A percentile compares a stretch with the other conserved stretches of the same genome.
Evolutionary conservation across 1,284 basidiomycete genomes (phyloP).

Genomic region (Rhodotorula sp.): DNA sequence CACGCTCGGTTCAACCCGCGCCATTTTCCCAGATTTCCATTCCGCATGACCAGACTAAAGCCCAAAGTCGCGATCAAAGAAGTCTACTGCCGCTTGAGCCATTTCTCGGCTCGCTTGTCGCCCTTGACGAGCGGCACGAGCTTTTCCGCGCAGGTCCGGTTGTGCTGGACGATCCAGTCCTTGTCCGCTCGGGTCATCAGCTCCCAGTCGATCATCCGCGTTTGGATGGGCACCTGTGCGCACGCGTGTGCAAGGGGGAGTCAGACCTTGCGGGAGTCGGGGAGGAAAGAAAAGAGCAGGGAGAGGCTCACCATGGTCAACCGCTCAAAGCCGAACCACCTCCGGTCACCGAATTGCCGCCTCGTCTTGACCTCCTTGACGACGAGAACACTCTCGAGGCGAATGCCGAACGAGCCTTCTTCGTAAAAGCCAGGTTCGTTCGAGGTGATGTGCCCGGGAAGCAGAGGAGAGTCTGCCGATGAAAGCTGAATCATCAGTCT

Average conservation of each 20-base stretch:
- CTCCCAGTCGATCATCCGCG: constrained; percentile 45
- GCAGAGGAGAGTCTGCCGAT: constrained; percentile 60
- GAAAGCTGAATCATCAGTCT: neutral
- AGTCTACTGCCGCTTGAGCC: constrained; percentile 26
- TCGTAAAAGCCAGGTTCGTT: constrained; percentile 93
- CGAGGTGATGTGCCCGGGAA: constrained; percentile 81
- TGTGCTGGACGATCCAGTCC: constrained; percentile 49
- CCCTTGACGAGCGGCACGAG: constrained; percentile 44
- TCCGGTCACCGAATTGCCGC: constrained; percentile 17
- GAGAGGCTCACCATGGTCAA: constrained; percentile 47
- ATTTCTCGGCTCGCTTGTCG: constrained; percentile 31
- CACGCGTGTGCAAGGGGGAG: neutral
- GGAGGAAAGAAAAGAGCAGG: neutral
- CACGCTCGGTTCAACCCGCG: too few relatives aligned
- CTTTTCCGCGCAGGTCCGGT: constrained; percentile 41
- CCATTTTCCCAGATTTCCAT: too few relatives aligned
- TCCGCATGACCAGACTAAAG: too few relatives aligned
- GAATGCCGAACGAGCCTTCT: constrained; percentile 85
- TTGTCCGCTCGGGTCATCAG: constrained; percentile 45
- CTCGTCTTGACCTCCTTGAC: constrained; percentile 37
- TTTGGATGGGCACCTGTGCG: constrained; percentile 43
- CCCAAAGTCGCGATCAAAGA: too few relatives aligned
- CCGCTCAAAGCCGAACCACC: constrained; percentile 50
- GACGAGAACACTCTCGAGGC: constrained; percentile 83
- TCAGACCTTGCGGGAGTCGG: neutral